Conservation (phyloP, 345 rosid species). For the Dipteronia sinensis region DNA sequence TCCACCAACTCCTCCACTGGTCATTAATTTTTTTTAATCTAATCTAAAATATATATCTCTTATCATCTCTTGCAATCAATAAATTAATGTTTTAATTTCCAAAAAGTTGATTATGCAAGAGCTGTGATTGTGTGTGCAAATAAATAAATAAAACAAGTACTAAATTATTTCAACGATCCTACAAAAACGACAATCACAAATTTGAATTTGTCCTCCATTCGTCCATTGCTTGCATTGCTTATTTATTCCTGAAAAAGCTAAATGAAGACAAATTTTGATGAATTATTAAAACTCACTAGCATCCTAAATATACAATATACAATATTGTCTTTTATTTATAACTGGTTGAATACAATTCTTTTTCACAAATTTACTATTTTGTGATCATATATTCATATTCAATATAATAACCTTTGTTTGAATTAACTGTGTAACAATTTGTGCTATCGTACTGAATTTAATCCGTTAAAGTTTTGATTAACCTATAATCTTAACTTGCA, state of each 20-base stretch:
- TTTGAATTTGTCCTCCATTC: slow-evolving; percentile 28
- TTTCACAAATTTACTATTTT: background rate
- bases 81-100: background rate
- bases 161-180: background rate
- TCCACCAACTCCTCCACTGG: slow-evolving; percentile 8
- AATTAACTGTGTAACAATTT: no score
- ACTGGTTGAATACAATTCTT: background rate
- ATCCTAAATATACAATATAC: slow-evolving; percentile 11
- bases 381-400: no score
- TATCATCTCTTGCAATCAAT: background rate
- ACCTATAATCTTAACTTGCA: background rate
- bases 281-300: slow-evolving; percentile 22
- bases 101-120: background rate
- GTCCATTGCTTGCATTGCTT: background rate
- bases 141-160: slow-evolving; percentile 15
- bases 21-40: background rate
- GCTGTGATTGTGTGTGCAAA: background rate
- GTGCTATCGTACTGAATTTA: no score
- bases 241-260: slow-evolving; percentile 12
- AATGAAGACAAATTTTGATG: slow-evolving; percentile 27
- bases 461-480: no score
- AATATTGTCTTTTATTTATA: background rate
- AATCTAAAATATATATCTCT: background rate
- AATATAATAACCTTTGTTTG: no score
- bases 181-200: slow-evolving; percentile 29